Percentiles rank a stretch among this genome's conserved stretches.
These are phyloP conservation scores for Leccinum rimulosum DNA, from an alignment of 768 basidiomycete genomes.

Conservation along the genomic window DNA sequence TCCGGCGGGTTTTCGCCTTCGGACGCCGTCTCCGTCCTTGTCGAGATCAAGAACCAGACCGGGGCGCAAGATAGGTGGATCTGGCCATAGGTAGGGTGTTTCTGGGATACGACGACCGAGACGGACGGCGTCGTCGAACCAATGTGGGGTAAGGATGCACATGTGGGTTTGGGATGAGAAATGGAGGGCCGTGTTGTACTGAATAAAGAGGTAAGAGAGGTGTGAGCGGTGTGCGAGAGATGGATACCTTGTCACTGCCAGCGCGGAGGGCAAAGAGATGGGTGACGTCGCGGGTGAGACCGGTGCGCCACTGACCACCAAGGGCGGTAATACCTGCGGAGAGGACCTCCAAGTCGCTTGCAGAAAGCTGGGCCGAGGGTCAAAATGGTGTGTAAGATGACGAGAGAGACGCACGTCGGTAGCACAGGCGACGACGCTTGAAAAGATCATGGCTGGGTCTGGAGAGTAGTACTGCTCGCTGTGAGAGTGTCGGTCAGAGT, in stretches of 20 bases:
- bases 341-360: conserved; percentile 68
- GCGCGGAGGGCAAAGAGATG: conserved; percentile 69
- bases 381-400: neutral
- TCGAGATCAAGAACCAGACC: conserved; percentile 16
- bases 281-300: conserved; percentile 81
- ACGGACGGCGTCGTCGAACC: conserved; percentile 81
- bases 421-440: conserved; percentile 73
- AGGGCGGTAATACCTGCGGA: conserved; percentile 68
- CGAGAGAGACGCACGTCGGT: conserved; percentile 48
- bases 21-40: conserved; percentile 19
- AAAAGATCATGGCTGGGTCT: conserved; percentile 77
- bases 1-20: conserved; percentile 24
- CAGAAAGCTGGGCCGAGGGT: conserved; percentile 43
- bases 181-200: conserved; percentile 52
- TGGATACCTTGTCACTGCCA: conserved; percentile 42
- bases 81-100: conserved; percentile 67
- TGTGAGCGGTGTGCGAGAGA: neutral
- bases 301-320: conserved; percentile 78
- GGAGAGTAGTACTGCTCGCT: conserved; percentile 69
- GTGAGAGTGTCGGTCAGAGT: conserved; percentile 1
- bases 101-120: conserved; percentile 55
- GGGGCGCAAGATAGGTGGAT: conserved; percentile 50
- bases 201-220: neutral
- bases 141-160: conserved; percentile 80
- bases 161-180: conserved; percentile 58